phyloP scores from a whole-genome alignment of 805 yeast genomes.

The Dipodascus albidus region DNA sequence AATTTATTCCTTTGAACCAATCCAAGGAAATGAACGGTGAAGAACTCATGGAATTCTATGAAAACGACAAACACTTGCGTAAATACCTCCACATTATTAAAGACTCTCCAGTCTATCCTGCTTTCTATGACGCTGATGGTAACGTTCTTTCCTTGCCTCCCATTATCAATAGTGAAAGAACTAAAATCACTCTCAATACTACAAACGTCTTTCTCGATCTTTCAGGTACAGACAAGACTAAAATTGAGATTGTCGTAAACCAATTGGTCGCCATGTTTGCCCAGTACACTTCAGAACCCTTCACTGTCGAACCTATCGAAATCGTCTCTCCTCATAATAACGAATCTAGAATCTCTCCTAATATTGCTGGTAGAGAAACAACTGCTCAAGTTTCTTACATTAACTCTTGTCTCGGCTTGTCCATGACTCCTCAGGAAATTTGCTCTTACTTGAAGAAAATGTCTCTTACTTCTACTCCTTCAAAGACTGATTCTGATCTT shows the following conservation, averaged over 20 bases:
- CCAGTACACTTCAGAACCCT: conserved; percentile 68
- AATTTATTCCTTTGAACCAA: conserved; percentile 32
- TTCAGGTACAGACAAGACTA: conserved; percentile 92
- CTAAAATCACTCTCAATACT: conserved; percentile 79
- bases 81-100: conserved; percentile 79
- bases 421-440: conserved; percentile 58
- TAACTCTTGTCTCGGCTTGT: conserved; percentile 85
- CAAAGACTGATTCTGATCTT: conserved; percentile 35
- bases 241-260: conserved; percentile 84
- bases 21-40: conserved; percentile 50
- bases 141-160: conserved; percentile 92
- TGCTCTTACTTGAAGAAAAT: conserved; percentile 59
- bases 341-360: conserved; percentile 67
- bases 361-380: conserved; percentile 53
- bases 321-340: conserved; percentile 72
- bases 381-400: conserved; percentile 73
- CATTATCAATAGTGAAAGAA: conserved; percentile 82
- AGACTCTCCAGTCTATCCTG: conserved; percentile 84
- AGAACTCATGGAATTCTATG: conserved; percentile 79
- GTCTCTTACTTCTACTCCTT: conserved; percentile 59
- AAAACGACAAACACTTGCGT: conserved; percentile 80
- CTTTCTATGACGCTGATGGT: conserved; percentile 65
- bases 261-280: conserved; percentile 95
- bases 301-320: conserved; percentile 82
- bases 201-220: conserved; percentile 83